Evolutionary conservation across 2,329 filamentous ascomycete species (phyloP).

Genomic region (Karstenula rhodostoma): DNA sequence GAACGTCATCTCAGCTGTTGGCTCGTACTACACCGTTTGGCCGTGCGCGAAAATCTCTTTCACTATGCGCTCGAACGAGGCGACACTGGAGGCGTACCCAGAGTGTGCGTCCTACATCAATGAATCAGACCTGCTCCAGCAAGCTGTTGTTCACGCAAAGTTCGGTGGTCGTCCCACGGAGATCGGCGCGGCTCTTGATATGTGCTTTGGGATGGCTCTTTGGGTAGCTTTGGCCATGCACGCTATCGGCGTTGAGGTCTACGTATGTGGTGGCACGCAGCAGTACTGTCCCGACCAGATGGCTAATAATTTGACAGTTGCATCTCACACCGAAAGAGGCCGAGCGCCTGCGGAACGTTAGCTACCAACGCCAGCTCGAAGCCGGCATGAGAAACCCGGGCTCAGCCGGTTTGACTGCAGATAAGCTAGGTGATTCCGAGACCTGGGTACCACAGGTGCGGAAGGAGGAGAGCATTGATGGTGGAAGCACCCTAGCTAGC

Average conservation of each 20-base stretch:
- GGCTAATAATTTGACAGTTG: slow-evolving; percentile 21
- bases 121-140: slow-evolving; percentile 33
- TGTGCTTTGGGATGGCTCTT: slow-evolving; percentile 61
- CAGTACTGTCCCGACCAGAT: not conserved
- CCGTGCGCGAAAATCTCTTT: slow-evolving; percentile 61
- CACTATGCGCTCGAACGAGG: slow-evolving; percentile 29
- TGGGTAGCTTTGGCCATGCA: slow-evolving; percentile 65
- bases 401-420: slow-evolving; percentile 34
- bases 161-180: slow-evolving; percentile 32
- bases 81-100: slow-evolving; percentile 50
- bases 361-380: slow-evolving; percentile 64
- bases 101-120: slow-evolving; percentile 54
- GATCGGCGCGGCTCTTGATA: slow-evolving; percentile 55
- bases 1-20: slow-evolving; percentile 48
- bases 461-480: slow-evolving; percentile 6
- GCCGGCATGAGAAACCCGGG: slow-evolving; percentile 60
- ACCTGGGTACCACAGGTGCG: slow-evolving; percentile 25
- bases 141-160: slow-evolving; percentile 33
- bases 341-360: slow-evolving; percentile 63
- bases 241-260: slow-evolving; percentile 45
- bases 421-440: slow-evolving; percentile 41
- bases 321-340: slow-evolving; percentile 61
- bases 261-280: slow-evolving; percentile 49
- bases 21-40: slow-evolving; percentile 48
- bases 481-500: not conserved